phyloP scores from a whole-genome alignment of 1,139 yeast species.

The Diutina neorugosa region DNA sequence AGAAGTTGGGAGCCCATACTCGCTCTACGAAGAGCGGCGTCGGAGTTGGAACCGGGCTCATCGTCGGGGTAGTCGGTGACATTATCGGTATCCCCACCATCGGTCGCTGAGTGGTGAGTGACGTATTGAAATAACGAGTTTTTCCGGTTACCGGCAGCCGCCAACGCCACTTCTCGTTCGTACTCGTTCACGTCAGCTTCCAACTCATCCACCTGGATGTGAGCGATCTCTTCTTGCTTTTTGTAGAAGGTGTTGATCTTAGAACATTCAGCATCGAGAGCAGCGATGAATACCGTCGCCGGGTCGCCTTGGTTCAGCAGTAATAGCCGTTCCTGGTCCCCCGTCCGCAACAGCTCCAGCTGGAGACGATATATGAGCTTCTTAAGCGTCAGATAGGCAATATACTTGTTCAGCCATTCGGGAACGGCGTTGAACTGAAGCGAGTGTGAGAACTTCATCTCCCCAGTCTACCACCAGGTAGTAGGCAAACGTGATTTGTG shows the following conservation, averaged over 20 bases:
- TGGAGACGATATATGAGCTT: slow-evolving; percentile 55
- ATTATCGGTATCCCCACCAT: slow-evolving; percentile 24
- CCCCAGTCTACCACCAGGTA: neutral
- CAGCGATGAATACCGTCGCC: slow-evolving; percentile 33
- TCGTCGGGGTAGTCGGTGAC: slow-evolving; percentile 21
- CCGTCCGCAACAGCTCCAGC: slow-evolving; percentile 34
- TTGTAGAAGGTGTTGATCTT: slow-evolving; percentile 53
- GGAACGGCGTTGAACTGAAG: slow-evolving; percentile 67
- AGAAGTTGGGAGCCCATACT: slow-evolving; percentile 4
- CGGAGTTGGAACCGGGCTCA: slow-evolving; percentile 9
- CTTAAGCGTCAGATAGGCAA: slow-evolving; percentile 53
- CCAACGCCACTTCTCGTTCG: neutral
- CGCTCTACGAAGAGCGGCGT: slow-evolving; percentile 5
- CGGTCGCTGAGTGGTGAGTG: slow-evolving; percentile 8
- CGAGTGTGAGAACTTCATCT: slow-evolving; percentile 63
- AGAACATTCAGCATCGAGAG: slow-evolving; percentile 40
- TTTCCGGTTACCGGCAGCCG: neutral
- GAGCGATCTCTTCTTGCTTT: slow-evolving; percentile 37
- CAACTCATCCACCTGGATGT: slow-evolving; percentile 36
- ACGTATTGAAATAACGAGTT: neutral
- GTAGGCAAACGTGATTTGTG: neutral
- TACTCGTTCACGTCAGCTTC: slow-evolving; percentile 35
- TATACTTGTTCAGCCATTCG: slow-evolving; percentile 62
- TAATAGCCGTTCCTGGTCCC: slow-evolving; percentile 1
- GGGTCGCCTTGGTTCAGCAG: slow-evolving; percentile 8